Conservation (phyloP, 441 rosid species). For the Jatropha multifida region DNA sequence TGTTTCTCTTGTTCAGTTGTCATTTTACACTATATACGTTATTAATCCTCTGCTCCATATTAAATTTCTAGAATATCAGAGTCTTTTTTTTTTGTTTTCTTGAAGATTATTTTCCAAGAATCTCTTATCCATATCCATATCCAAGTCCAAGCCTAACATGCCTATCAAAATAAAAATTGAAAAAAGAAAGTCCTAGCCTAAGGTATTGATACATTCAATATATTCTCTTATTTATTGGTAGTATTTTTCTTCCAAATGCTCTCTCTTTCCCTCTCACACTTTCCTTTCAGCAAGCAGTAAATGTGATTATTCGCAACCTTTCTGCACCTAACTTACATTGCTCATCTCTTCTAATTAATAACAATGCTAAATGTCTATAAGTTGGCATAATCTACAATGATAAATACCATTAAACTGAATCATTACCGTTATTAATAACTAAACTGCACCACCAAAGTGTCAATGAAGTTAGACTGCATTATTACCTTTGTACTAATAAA, state of each 20-base stretch:
- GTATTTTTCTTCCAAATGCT: background rate
- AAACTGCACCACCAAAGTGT: background rate
- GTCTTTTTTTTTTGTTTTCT: no score
- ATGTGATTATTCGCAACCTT: background rate
- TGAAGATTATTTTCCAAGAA: background rate
- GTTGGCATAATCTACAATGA: background rate
- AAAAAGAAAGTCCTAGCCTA: background rate
- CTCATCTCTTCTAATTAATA: background rate
- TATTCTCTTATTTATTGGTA: no score
- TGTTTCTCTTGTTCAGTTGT: background rate
- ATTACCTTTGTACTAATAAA: constrained; percentile 61
- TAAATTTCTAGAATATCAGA: background rate
- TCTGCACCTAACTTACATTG: background rate
- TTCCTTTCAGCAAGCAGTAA: background rate
- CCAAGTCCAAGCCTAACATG: no score
- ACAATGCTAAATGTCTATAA: background rate
- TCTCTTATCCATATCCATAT: background rate
- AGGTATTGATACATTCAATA: background rate
- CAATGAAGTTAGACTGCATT: background rate
- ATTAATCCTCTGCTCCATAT: background rate
- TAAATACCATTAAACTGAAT: background rate
- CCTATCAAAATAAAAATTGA: no score
- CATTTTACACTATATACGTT: background rate
- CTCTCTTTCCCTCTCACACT: background rate
- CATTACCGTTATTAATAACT: background rate